Conservation (phyloP, 108 stramenopile species). For the Seminavis robusta region DNA sequence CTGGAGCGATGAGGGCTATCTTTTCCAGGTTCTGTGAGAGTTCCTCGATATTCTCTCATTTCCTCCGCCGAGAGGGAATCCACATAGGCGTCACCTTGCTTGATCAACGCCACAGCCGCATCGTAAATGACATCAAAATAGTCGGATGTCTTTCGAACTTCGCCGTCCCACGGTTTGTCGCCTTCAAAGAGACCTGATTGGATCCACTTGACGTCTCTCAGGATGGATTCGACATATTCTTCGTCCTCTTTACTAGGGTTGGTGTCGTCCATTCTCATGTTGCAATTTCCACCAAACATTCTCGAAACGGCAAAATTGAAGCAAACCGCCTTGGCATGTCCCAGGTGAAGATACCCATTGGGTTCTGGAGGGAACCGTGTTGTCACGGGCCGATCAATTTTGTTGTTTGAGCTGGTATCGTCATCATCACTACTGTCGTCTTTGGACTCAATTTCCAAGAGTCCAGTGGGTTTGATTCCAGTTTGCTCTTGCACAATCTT, state of each 20-base stretch:
- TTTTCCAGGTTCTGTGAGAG: slow-evolving; percentile 77
- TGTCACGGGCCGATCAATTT: slow-evolving; percentile 36
- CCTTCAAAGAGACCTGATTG: slow-evolving; percentile 49
- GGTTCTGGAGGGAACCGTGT: slow-evolving; percentile 99
- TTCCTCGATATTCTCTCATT: slow-evolving; percentile 89
- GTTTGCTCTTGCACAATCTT: slow-evolving; percentile 75
- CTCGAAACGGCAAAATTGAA: slow-evolving; percentile 80
- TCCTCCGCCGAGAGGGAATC: slow-evolving; percentile 81
- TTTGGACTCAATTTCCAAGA: slow-evolving; percentile 25
- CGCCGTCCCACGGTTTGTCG: slow-evolving; percentile 65
- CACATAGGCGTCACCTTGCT: slow-evolving; percentile 81
- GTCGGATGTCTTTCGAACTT: slow-evolving; percentile 73
- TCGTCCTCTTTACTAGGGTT: slow-evolving; percentile 87
- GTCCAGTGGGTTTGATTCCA: slow-evolving; percentile 46
- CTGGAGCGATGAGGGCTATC: slow-evolving; percentile 77
- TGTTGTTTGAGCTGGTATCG: not conserved
- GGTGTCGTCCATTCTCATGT: slow-evolving; percentile 92
- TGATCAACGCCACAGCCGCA: slow-evolving; percentile 72
- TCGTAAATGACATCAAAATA: slow-evolving; percentile 85
- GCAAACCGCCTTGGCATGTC: slow-evolving; percentile 94
- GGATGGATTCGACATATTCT: slow-evolving; percentile 82
- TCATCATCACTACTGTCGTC: slow-evolving; percentile 4
- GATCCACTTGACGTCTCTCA: slow-evolving; percentile 89
- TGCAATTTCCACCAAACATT: slow-evolving; percentile 75
- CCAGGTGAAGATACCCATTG: slow-evolving; percentile 97